Conservation (phyloP, 176 grass and related monocot genomes). For the Cymbopogon citratus region DNA sequence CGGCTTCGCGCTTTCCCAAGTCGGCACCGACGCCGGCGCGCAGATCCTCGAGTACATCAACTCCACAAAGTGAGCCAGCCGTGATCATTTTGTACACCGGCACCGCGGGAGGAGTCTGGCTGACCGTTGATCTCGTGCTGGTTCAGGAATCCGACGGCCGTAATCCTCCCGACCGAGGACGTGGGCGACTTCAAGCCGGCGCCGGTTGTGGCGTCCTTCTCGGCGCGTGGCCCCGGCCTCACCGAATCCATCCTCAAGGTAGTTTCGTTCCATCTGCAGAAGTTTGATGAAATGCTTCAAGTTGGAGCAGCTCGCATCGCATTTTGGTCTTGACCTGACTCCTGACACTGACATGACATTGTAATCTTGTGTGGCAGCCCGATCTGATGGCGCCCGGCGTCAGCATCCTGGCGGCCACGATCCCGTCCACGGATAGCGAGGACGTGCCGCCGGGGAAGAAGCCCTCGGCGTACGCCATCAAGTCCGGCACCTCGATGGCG, state of each 20-base stretch:
- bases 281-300: no score
- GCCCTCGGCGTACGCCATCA: conserved; percentile 67
- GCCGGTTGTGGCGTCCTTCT: conserved; percentile 81
- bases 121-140: background rate
- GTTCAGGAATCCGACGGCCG: conserved; percentile 63
- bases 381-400: conserved; percentile 96
- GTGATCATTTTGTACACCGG: background rate
- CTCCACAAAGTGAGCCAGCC: conserved; percentile 58
- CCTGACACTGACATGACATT: background rate
- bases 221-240: conserved; percentile 66
- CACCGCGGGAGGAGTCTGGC: background rate
- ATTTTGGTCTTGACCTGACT: background rate
- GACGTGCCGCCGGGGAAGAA: conserved; percentile 62
- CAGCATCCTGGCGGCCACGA: conserved; percentile 71
- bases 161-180: conserved; percentile 65
- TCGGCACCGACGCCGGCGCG: conserved; percentile 61
- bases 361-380: conserved; percentile 40
- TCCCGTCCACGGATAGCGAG: conserved; percentile 50
- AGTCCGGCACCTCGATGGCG: conserved; percentile 93
- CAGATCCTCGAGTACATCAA: conserved; percentile 90
- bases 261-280: background rate
- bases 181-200: conserved; percentile 65
- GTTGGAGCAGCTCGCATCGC: background rate
- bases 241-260: conserved; percentile 90
- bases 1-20: conserved; percentile 71